Conservation (phyloP, 2,329 filamentous ascomycete species). For the Parafenestella ontariensis region DNA sequence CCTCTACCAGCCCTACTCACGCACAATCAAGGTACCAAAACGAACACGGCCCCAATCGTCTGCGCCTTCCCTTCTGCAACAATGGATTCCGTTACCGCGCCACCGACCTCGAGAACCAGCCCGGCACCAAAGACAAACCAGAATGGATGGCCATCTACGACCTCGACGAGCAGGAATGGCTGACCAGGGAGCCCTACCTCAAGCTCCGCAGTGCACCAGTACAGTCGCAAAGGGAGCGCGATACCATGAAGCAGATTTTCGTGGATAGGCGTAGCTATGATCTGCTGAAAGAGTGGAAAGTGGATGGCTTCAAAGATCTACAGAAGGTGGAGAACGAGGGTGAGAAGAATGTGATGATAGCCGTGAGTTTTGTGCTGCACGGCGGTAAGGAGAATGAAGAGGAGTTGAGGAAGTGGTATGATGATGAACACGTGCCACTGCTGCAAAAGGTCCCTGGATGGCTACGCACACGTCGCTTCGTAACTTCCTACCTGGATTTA, state of each 20-base stretch:
- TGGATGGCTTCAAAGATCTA: slow-evolving; percentile 64
- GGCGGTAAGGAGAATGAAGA: slow-evolving; percentile 59
- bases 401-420: slow-evolving; percentile 72
- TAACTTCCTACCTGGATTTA: slow-evolving; percentile 65
- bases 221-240: slow-evolving; percentile 66
- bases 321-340: slow-evolving; percentile 67
- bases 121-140: slow-evolving; percentile 57
- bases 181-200: slow-evolving; percentile 75
- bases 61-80: slow-evolving; percentile 74
- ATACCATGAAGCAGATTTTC: slow-evolving; percentile 69
- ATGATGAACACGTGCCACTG: slow-evolving; percentile 76
- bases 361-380: slow-evolving; percentile 66
- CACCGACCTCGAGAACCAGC: slow-evolving; percentile 58
- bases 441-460: slow-evolving; percentile 79
- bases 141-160: slow-evolving; percentile 84
- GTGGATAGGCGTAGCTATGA: slow-evolving; percentile 77
- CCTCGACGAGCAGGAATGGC: slow-evolving; percentile 73
- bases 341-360: slow-evolving; percentile 63
- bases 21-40: slow-evolving; percentile 71
- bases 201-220: slow-evolving; percentile 64
- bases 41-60: slow-evolving; percentile 83
- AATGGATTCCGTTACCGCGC: slow-evolving; percentile 83
- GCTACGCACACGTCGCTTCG: slow-evolving; percentile 75
- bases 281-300: slow-evolving; percentile 63
- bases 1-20: background rate